Conservation (phyloP, 2,329 filamentous ascomycete genomes). For the Paraphoma sp. region DNA sequence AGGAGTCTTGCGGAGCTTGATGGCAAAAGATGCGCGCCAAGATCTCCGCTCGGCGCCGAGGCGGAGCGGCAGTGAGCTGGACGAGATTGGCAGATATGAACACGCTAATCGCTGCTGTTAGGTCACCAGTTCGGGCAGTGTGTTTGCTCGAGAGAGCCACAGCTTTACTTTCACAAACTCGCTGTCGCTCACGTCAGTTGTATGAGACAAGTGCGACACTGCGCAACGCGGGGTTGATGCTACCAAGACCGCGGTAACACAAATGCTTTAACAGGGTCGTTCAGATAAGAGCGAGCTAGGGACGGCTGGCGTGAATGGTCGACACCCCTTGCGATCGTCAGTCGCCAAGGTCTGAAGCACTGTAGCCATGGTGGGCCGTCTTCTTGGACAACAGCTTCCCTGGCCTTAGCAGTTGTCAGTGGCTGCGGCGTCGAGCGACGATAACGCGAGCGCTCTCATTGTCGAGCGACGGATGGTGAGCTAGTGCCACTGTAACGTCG, state of each 20-base stretch:
- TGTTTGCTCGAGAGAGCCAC: not conserved
- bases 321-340: constrained; percentile 20
- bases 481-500: constrained; percentile 35
- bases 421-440: constrained; percentile 16
- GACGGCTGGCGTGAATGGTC: constrained; percentile 11
- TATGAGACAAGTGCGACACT: not conserved
- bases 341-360: constrained; percentile 37
- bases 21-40: constrained; percentile 2
- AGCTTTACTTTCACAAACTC: no score
- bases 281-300: constrained; percentile 22
- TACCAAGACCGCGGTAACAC: not conserved
- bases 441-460: constrained; percentile 21
- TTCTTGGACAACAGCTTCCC: constrained; percentile 14
- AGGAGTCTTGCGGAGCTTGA: constrained; percentile 3
- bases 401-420: constrained; percentile 24
- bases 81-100: not conserved
- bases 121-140: not conserved
- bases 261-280: not conserved
- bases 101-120: not conserved
- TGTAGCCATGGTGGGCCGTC: constrained; percentile 27
- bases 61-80: constrained; percentile 10
- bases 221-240: not conserved
- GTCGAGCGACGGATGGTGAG: constrained; percentile 10
- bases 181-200: not conserved
- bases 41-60: constrained; percentile 18